Base-by-base conservation (phyloP, 2,329 filamentous ascomycete species). In the Acrocalymma vagum region DNA sequence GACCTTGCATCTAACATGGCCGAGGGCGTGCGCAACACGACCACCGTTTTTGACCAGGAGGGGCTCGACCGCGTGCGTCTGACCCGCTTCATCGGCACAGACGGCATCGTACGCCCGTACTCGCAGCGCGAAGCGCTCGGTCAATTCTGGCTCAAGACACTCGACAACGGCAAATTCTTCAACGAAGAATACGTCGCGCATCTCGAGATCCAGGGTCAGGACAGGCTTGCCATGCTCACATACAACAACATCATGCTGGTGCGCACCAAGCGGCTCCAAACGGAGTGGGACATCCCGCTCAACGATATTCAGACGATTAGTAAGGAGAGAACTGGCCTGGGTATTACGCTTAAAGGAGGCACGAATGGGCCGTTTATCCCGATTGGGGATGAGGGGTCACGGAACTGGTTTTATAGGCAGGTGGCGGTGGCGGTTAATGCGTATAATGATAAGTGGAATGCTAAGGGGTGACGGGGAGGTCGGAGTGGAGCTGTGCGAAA, bases 111-210 rank as follows among this genome's bases (percentile, higher is more conserved):
- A 22, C 87, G 93, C 3, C 92, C 94, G 0, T 99, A 96, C 77
- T 92, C 86, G 40, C 89, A 95, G 65, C 89, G 94, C 30, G 94
- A 99, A 76, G 92, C 94, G 0, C 84, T 99, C 3, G 94, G 94
- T 1, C 94, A 99, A 69, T 96, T 90, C 77, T 99, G 94, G 95
- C 85, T 99, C 52, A 99, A 99, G 79, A 95, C 96, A 44, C 85
- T 95, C 9, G 94, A 99, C 72, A 94, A 96, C 53, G 94, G 94
- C 48, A 94, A 92, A 69, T 97, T 93, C 78, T 99, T 99, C 81
- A 87, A 95, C 72, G 94, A 99, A 71, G 83, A 90, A 65, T 99
- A 99, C 74, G 94, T 99, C 68, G 95, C 92, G 4, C 95, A 99
- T 66, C 78, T 99, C 4, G 93, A 99, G 71, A 81, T 99, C 17